Conservation (phyloP, 163 green algal genomes). For the Chlorella variabilis region DNA sequence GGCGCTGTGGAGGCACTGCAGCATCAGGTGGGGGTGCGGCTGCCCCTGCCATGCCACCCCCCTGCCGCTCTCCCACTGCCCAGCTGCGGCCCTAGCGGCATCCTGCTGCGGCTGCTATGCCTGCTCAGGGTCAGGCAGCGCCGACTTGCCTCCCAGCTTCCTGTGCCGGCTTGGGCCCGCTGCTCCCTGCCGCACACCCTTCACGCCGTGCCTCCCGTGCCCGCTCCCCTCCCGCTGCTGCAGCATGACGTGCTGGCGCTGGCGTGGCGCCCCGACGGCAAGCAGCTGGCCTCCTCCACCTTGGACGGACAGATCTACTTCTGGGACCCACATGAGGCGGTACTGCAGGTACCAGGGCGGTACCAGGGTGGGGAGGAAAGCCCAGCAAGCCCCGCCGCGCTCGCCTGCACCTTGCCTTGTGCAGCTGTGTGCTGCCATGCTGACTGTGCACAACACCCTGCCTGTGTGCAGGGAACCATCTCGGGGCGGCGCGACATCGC, state of each 20-base stretch:
- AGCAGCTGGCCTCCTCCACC: slow-evolving; percentile 86
- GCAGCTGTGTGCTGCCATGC: not conserved
- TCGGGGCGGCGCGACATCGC: slow-evolving; percentile 90
- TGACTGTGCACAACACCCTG: no score
- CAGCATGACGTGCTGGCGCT: slow-evolving; percentile 92
- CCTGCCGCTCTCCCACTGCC: no score
- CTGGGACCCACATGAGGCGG: slow-evolving; percentile 91
- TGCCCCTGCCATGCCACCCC: not conserved
- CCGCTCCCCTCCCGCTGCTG: not conserved
- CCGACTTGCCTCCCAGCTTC: no score
- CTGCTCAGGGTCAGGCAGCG: no score
- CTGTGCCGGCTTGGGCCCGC: no score
- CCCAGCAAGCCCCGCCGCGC: no score
- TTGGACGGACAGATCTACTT: slow-evolving; percentile 95
- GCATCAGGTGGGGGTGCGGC: slow-evolving; percentile 60
- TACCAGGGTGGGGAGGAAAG: no score
- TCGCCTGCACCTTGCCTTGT: no score
- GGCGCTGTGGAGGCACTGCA: slow-evolving; percentile 82
- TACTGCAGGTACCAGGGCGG: slow-evolving; percentile 78
- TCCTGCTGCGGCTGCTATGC: not conserved
- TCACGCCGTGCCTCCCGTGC: not conserved
- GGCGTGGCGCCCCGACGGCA: slow-evolving; percentile 86
- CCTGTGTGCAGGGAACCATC: slow-evolving; percentile 67
- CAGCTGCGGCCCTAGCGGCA: no score
- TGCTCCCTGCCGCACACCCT: not conserved